phyloP scores from a whole-genome alignment of 139 green algal genomes.

The Chlorella sp. region DNA sequence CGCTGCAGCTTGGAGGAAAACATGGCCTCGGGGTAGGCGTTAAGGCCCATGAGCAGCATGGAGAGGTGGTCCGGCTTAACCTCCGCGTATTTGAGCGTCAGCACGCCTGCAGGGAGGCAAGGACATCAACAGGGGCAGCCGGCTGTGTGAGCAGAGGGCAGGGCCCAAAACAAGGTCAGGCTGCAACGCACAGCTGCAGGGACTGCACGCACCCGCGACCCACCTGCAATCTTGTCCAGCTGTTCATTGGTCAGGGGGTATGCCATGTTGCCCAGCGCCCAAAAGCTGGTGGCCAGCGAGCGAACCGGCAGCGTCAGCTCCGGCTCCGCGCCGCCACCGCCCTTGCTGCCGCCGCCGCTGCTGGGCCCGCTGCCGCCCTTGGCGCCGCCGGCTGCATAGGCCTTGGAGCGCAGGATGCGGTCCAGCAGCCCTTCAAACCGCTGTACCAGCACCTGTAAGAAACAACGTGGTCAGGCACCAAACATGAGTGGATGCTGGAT shows the following conservation, averaged over 20 bases:
- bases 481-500: not conserved
- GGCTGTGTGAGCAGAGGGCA: not conserved
- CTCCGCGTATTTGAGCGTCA: not conserved
- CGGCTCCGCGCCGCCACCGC: not conserved
- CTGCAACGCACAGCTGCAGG: too few species aligned
- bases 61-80: not conserved
- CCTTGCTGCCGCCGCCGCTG: not conserved
- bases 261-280: slow-evolving; percentile 16
- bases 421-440: slow-evolving; percentile 27
- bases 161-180: not conserved
- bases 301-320: not conserved
- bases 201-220: not conserved
- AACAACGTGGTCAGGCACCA: not conserved
- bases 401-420: not conserved
- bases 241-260: not conserved
- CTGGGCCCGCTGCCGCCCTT: not conserved
- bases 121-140: not conserved
- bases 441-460: slow-evolving; percentile 17
- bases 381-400: not conserved
- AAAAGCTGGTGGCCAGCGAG: slow-evolving; percentile 10
- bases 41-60: not conserved
- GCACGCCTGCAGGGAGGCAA: not conserved
- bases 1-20: not conserved
- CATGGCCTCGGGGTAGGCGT: not conserved
- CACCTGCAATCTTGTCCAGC: slow-evolving; percentile 29